Evolutionary conservation across 352 stramenopile species (phyloP).

Genomic region (Pseudoperonospora humuli): DNA sequence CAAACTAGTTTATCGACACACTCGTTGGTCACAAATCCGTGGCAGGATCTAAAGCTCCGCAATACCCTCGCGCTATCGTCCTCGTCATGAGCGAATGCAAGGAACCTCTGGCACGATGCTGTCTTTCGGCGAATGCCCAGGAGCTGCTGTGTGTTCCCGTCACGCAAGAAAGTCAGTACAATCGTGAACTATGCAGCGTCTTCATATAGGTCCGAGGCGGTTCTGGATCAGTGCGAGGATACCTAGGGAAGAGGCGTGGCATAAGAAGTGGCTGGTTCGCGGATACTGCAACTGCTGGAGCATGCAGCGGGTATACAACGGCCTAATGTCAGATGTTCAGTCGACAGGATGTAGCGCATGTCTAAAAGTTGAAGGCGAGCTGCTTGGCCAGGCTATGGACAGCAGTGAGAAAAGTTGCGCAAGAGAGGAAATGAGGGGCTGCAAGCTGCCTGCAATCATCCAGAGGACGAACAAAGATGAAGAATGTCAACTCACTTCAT

Average conservation of each 20-base stretch:
- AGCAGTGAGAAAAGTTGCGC: not conserved
- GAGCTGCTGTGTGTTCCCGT: constrained; percentile 6
- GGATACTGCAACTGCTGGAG: constrained; percentile 17
- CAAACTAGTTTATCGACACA: constrained; percentile 4
- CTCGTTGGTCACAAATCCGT: constrained; percentile 6
- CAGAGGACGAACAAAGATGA: too few species aligned
- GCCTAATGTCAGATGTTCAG: constrained; percentile 15
- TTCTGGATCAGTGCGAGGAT: constrained; percentile 15
- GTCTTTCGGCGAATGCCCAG: constrained; percentile 19
- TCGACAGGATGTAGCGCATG: constrained; percentile 17
- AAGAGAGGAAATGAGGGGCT: not conserved
- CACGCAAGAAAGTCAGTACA: constrained; percentile 25
- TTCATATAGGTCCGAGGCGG: constrained; percentile 21
- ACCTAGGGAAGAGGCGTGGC: constrained; percentile 13
- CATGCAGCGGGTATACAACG: constrained; percentile 19
- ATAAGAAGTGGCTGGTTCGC: constrained; percentile 30
- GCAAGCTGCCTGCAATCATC: too few species aligned
- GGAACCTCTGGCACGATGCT: constrained; percentile 9
- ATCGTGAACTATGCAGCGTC: constrained; percentile 21
- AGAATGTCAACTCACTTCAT: too few species aligned
- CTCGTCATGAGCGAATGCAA: constrained; percentile 21
- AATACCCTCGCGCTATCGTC: constrained; percentile 3
- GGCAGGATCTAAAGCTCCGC: not conserved
- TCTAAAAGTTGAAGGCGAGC: constrained; percentile 15
- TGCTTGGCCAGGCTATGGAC: constrained; percentile 23